Evolutionary conservation across 2,329 filamentous ascomycete genomes (phyloP), one percentile per base, ranked within the genome.

Genomic region (Scopulariopsis brevicaulis): DNA sequence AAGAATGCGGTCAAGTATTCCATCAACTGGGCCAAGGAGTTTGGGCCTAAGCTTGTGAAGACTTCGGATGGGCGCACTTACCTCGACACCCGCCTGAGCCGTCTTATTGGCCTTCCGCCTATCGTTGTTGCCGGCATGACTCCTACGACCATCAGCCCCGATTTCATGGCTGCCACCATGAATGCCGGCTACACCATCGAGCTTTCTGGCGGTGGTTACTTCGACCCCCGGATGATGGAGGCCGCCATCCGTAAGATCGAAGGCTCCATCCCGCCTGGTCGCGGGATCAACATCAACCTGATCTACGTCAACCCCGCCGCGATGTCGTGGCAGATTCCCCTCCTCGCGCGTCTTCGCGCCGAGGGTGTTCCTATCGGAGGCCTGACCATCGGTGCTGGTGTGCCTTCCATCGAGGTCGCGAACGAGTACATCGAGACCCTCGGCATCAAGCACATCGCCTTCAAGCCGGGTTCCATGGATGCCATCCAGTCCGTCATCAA

Each of bases 11-110:
- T 99, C 67, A 94, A 92, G 71, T 97, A 91, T 70, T 93, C 94
- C 54, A 87, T 91, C 34, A 90, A 99, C 72, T 99, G 95, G 95
- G 91, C 99, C 59, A 95, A 95, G 73, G 92, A 96, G 71, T 92
- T 94, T 69, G 92, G 93, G 11, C 94, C 95, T n/a, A 87, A 86
- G 60, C 80, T 99, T 51, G 85, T 96, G 65, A 94, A 90, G 74
- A 96, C 89, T 15, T 93, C 92, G 12, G 85, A 83, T 59, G 94
- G 94, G 22, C 83, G 92, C 68, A 96, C 90, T 2, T 96, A 89
- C 64, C 90, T 99, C 53, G 92, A 97, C 70, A 99, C 94, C 61
- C 96, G 96, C 77, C 94, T 96, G 87, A 95, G 88, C 71, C 82
- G 90, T 64, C 77, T 96, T 22, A 77, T 96, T 20, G 91, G 91